These are phyloP conservation scores for Pistacia integerrima DNA, from an alignment of 345 rosid species.

Conservation along the genomic window DNA sequence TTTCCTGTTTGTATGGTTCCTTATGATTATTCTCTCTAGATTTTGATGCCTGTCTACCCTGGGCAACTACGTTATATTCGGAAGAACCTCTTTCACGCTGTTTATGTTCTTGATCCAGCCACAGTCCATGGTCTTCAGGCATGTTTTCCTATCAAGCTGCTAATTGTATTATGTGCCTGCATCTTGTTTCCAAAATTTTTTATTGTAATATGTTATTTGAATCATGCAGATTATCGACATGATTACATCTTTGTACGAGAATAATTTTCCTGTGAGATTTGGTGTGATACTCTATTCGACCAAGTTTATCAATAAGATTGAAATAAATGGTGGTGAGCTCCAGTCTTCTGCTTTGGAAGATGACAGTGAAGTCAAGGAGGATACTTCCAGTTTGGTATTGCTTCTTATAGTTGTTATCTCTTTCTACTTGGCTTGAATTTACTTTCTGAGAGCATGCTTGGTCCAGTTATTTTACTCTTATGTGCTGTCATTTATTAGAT, in stretches of 20 bases:
- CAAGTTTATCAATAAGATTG: slow-evolving; percentile 60
- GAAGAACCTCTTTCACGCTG: slow-evolving; percentile 95
- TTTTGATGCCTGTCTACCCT: slow-evolving; percentile 97
- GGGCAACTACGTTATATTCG: slow-evolving; percentile 94
- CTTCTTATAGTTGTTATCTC: slow-evolving; percentile 19
- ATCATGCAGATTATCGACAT: slow-evolving; percentile 72
- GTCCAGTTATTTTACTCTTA: background rate
- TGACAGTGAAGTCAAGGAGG: slow-evolving; percentile 57
- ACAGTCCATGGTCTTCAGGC: slow-evolving; percentile 88
- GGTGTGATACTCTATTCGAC: slow-evolving; percentile 85
- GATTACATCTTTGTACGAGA: slow-evolving; percentile 76
- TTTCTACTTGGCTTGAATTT: slow-evolving; percentile 4
- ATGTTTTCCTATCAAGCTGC: slow-evolving; percentile 30
- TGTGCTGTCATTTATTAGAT: slow-evolving; percentile 12
- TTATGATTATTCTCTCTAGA: slow-evolving; percentile 49
- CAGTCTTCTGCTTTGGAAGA: slow-evolving; percentile 38
- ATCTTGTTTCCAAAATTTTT: slow-evolving; percentile 18
- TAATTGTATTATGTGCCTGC: slow-evolving; percentile 8
- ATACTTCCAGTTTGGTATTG: slow-evolving; percentile 85
- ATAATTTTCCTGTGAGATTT: slow-evolving; percentile 83
- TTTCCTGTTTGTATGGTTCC: slow-evolving; percentile 21
- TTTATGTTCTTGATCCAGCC: slow-evolving; percentile 91
- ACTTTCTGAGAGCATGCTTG: background rate
- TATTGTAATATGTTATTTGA: slow-evolving; percentile 27
- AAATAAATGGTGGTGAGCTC: slow-evolving; percentile 54